These are phyloP conservation scores for Powellomyces hirtus DNA, from an alignment of 192 early-diverging fungal genomes.

Conservation along the genomic window DNA sequence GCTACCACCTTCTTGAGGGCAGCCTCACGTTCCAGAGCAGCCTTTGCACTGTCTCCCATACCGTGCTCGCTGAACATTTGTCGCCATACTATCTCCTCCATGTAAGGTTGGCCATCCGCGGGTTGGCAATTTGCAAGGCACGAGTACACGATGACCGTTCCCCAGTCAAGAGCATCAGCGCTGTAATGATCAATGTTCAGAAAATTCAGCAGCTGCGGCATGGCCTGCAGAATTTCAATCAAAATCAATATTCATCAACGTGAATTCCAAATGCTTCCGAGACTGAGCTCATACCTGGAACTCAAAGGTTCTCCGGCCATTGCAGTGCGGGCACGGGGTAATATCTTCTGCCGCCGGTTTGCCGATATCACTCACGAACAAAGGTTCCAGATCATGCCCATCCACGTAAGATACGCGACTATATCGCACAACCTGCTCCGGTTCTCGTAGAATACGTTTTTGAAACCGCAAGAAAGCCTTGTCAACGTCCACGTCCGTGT, in stretches of 20 bases:
- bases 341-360: slow-evolving; percentile 59
- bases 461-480: slow-evolving; percentile 89
- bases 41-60: slow-evolving; percentile 48
- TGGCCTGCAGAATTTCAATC: slow-evolving; percentile 47
- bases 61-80: slow-evolving; percentile 87
- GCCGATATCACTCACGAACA: slow-evolving; percentile 75
- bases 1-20: background rate
- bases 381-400: slow-evolving; percentile 49
- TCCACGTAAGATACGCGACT: slow-evolving; percentile 60
- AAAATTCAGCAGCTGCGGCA: slow-evolving; percentile 85
- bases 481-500: slow-evolving; percentile 84
- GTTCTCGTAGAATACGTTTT: slow-evolving; percentile 67
- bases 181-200: slow-evolving; percentile 70
- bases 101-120: slow-evolving; percentile 43
- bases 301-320: slow-evolving; percentile 75
- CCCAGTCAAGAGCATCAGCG: slow-evolving; percentile 82
- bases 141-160: slow-evolving; percentile 81
- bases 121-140: slow-evolving; percentile 79
- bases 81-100: slow-evolving; percentile 65
- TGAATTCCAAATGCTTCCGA: no score
- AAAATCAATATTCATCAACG: background rate
- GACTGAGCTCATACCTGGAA: slow-evolving; percentile 65
- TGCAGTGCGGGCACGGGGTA: slow-evolving; percentile 70
- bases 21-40: slow-evolving; percentile 4
- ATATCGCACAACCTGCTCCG: slow-evolving; percentile 86